A percentile compares a stretch with the other conserved stretches of the same genome.
phyloP scores from a whole-genome alignment of 129 eudicot species.

The Lactuca saligna region DNA sequence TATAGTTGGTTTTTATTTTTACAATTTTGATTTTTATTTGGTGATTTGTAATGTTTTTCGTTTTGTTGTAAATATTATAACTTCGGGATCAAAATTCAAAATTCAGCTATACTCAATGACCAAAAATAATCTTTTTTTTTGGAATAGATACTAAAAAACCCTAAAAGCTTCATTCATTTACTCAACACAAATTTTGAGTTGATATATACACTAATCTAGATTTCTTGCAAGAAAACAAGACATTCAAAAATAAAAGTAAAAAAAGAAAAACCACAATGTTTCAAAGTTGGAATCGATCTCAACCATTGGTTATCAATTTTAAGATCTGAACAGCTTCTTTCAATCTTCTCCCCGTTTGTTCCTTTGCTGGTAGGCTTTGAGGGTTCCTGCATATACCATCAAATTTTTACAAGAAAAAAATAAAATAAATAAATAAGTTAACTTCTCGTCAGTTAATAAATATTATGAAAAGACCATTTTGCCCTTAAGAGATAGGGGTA shows the following conservation, averaged over 20 bases:
- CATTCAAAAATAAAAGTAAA: not conserved
- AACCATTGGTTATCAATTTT: constrained; percentile 27
- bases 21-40: no score
- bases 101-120: no score
- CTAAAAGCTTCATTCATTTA: not conserved
- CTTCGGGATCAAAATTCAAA: not conserved
- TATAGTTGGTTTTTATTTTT: no score
- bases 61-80: no score
- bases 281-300: constrained; percentile 26
- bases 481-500: no score
- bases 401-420: no score
- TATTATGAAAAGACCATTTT: no score
- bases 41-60: no score
- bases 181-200: constrained; percentile 7
- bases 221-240: constrained; percentile 23
- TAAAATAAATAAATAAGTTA: no score
- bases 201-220: constrained; percentile 17
- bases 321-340: constrained; percentile 58
- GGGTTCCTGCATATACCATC: constrained; percentile 39
- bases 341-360: constrained; percentile 51
- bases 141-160: not conserved
- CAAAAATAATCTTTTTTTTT: no score
- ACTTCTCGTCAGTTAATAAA: no score
- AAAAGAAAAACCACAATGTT: not conserved
- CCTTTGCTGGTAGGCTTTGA: constrained; percentile 31